Base-by-base conservation (phyloP, 495 filamentous ascomycete genomes). In the Geoglossum glabrum region DNA sequence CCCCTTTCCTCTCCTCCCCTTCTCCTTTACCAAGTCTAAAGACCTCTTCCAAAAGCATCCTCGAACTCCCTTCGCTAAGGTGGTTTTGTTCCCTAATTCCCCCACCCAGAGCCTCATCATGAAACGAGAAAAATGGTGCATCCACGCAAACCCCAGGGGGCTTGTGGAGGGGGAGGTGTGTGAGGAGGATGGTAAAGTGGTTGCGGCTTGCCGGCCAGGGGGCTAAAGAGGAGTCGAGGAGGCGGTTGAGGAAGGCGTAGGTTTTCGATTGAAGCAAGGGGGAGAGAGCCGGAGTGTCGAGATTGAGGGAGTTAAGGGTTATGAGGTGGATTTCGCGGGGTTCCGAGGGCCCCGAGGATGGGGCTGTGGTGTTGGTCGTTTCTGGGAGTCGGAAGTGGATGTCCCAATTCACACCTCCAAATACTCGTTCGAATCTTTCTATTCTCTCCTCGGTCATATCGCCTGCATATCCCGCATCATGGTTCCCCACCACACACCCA, bases 401-500 rank as follows among this genome's bases (percentile, higher is more conserved):
- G 62, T 89, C 86, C 79, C 92, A 97, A 67, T 96, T 92, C 23
- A 82, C 76, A 57, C 78, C 84, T 27, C 92, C 92, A 65, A 95
- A 98, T 17, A 76, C 77, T 9, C 73, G 67, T 71, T 92, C 86
- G 66, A 94, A 98, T 8, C 92, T 76, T 33, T 79, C 72, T 45
- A 93, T 75, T 11, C 87, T 78, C 30, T 79, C 71, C 34, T 72
- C 67, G 56, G 80, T 85, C 58, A 95, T 75, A 68, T 98, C 92
- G 0, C 92, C 92, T 0, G 90, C 86, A 64, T 98, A 98, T 28
- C 92, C 92, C 56, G 97, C 81, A 67, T 98, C 92, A 64, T 98
- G 92, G 66, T 98, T 98, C 0, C 92, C 92, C 0, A 82, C 86
- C 11, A 96, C 75, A 61, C 92, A 90, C 65, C 97, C 90, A 57